Conservation (phyloP, 179 eudicot genomes). For the Heliamphora pulchella region DNA sequence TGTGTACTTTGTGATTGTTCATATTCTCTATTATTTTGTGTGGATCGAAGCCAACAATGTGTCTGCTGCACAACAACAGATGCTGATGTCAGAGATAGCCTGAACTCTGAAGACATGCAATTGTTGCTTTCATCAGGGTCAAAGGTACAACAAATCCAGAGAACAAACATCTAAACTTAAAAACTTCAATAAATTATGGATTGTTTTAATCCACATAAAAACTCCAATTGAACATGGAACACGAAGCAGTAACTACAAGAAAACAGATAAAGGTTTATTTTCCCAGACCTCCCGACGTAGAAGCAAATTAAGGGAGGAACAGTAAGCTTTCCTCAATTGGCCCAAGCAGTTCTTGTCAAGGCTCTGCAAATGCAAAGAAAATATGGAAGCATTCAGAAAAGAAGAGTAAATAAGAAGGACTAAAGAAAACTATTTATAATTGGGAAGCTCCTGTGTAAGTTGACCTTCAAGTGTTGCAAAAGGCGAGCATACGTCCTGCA, state of each 20-base stretch:
- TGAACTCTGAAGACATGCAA: background rate
- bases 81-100: background rate
- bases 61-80: background rate
- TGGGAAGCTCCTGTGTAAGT: background rate
- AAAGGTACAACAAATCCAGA: background rate
- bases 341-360: slow-evolving; percentile 81
- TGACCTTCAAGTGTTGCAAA: slow-evolving; percentile 86
- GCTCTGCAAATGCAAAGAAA: slow-evolving; percentile 41
- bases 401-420: background rate
- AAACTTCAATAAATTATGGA: background rate
- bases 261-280: background rate
- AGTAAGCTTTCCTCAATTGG: slow-evolving; percentile 86
- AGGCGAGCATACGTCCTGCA: slow-evolving; percentile 98
- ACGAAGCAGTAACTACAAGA: background rate
- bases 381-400: slow-evolving; percentile 10
- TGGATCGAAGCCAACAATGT: no score
- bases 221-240: slow-evolving; percentile 1
- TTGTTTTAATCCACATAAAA: background rate
- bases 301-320: slow-evolving; percentile 87
- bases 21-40: no score
- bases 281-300: slow-evolving; percentile 78
- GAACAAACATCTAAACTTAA: background rate
- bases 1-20: no score
- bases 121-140: background rate
- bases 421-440: background rate